Base-by-base conservation (phyloP, 805 yeast species). In the Nakazawaea siamensis region DNA sequence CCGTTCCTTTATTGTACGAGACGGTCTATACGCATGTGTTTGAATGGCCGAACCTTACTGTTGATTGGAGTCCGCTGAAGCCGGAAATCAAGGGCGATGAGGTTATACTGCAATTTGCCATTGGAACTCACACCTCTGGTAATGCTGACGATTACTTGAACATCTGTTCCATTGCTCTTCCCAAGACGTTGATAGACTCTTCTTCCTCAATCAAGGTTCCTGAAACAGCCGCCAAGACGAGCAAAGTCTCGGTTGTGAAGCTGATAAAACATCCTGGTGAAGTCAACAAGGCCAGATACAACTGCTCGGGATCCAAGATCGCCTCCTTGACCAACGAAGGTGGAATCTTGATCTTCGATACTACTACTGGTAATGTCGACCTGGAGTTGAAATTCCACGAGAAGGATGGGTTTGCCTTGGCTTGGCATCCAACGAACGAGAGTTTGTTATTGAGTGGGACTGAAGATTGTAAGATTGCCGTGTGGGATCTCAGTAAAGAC, bases 1-100 rank as follows among this genome's bases (percentile, higher is more conserved):
- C 90, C 2, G 79, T 82, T 11, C 94, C 94, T 3, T 62, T 82
- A 44, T 61, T 85, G 40, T 85, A 85, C 55, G 83, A 79, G 45
- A 70, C 80, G 42, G 62, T 85, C 30, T 77, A 81, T 42, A 80
- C 92, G 3, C 70, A 70, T 31, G 75, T 80, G 7, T 59, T 77
- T 18, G 69, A 74, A 34, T 77, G 77, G 72, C 94, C 94, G 1
- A 73, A 85, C 12, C 57, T 83, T 40, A 64, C 87, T 0, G 68
- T 81, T 13, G 73, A 78, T 44, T 82, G 86, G 76, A 59, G 81
- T 24, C 80, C 82, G 1, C 70, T 65, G 32, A 43, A 31, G 18
- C 41, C 46, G 37, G n/a, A 24, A 3, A 29, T 42, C 4, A 20
- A 47, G 10, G 33, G 37, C 1, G 52, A 57, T 13, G 31, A 53